A percentile compares a stretch with the other conserved stretches of the same genome.
Evolutionary conservation across 768 basidiomycete genomes (phyloP).

Genomic region (Pisolithus sp.): DNA sequence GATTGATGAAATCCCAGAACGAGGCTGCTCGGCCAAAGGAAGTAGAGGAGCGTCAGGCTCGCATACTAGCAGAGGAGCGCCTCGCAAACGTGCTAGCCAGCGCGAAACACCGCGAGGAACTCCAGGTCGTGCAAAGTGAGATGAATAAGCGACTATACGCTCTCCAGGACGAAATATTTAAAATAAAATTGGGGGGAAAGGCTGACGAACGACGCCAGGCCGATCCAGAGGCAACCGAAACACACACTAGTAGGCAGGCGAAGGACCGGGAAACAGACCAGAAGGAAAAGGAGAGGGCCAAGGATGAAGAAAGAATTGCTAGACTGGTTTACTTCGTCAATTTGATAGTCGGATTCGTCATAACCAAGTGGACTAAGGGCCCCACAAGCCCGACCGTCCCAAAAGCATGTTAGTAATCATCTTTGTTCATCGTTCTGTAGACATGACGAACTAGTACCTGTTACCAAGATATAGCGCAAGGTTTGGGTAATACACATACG

Average conservation of each 20-base stretch:
- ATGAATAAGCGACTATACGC: constrained; percentile 7
- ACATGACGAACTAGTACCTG: not conserved
- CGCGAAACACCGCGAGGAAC: constrained; percentile 23
- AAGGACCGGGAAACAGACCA: constrained; percentile 21
- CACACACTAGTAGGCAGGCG: constrained; percentile 19
- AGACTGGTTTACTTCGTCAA: not conserved
- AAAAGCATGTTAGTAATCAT: not conserved
- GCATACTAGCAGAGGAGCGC: constrained; percentile 26
- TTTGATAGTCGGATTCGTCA: not conserved
- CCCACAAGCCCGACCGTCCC: not conserved
- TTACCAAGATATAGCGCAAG: no score
- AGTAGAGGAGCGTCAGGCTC: constrained; percentile 24
- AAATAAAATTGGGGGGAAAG: constrained; percentile 14
- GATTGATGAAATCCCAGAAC: constrained; percentile 22
- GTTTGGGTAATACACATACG: no score
- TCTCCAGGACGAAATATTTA: not conserved
- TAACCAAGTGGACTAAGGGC: not conserved
- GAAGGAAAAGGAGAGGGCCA: constrained; percentile 4
- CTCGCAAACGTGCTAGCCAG: constrained; percentile 21
- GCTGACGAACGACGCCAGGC: not conserved
- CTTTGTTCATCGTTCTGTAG: not conserved
- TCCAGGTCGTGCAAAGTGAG: constrained; percentile 20
- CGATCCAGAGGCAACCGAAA: constrained; percentile 22
- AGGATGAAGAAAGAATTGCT: constrained; percentile 12
- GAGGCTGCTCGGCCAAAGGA: constrained; percentile 20